These are phyloP conservation scores for Botrytis hyacinthi DNA, from an alignment of 2,329 filamentous ascomycete genomes.

Conservation along the genomic window DNA sequence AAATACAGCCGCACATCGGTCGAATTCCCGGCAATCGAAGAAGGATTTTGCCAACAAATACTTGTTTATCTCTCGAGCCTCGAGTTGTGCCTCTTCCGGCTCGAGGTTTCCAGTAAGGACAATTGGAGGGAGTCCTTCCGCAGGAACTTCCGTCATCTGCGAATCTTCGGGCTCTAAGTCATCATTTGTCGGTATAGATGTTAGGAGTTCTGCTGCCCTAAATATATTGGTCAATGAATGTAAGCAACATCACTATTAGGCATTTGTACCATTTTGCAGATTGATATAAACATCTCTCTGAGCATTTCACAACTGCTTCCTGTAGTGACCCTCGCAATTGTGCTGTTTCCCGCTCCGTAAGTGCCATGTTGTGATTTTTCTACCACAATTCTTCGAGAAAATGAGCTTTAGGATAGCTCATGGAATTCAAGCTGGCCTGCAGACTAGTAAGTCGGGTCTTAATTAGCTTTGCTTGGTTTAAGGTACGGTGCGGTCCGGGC, in stretches of 20 bases:
- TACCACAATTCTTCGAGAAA: neutral
- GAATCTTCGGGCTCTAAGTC: conserved; percentile 55
- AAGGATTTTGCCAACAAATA: conserved; percentile 91
- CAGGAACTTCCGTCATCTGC: conserved; percentile 54
- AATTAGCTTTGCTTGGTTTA: conserved; percentile 2
- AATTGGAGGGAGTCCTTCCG: conserved; percentile 49
- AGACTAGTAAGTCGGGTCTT: neutral
- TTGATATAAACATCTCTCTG: conserved; percentile 91
- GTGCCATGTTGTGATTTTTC: conserved; percentile 31
- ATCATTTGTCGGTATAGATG: conserved; percentile 66
- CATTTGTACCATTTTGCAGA: conserved; percentile 82
- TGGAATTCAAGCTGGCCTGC: neutral
- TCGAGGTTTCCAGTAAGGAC: conserved; percentile 59
- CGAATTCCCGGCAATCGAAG: conserved; percentile 93
- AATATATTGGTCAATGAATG: conserved; percentile 24
- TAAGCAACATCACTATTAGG: conserved; percentile 4
- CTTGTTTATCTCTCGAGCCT: conserved; percentile 74
- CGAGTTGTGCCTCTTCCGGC: conserved; percentile 69
- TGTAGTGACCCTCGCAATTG: conserved; percentile 66
- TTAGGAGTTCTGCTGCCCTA: conserved; percentile 93
- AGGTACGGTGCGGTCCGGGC: neutral
- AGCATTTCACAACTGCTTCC: conserved; percentile 85
- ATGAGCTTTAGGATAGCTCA: neutral
- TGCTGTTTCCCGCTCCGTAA: conserved; percentile 54
- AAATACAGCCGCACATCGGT: conserved; percentile 88